Evolutionary conservation across 495 filamentous ascomycete genomes (phyloP).

Genomic region (Penicillium paradoxum): DNA sequence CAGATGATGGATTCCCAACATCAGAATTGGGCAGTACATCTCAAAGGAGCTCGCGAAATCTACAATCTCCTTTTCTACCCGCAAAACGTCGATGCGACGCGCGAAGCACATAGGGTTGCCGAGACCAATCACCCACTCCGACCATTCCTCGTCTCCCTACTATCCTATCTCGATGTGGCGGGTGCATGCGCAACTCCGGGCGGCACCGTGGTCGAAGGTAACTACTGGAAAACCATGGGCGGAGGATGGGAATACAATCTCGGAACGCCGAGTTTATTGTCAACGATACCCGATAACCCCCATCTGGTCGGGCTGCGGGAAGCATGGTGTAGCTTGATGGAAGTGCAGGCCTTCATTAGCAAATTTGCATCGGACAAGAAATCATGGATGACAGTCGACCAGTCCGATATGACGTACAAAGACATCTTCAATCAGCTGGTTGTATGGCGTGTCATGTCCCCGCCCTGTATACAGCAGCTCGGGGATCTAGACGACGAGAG

Average conservation of each 20-base stretch:
- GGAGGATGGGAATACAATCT: conserved; percentile 43
- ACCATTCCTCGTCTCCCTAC: conserved; percentile 36
- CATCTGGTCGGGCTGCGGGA: conserved; percentile 31
- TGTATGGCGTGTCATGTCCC: conserved; percentile 33
- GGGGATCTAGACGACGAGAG: conserved; percentile 32
- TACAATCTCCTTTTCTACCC: conserved; percentile 36
- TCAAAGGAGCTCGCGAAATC: conserved; percentile 40
- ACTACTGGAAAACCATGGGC: conserved; percentile 37
- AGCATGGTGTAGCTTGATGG: conserved; percentile 40
- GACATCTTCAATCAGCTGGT: conserved; percentile 30
- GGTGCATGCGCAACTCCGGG: conserved; percentile 39
- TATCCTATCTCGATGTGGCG: conserved; percentile 40
- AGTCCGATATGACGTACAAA: conserved; percentile 33
- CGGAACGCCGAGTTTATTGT: conserved; percentile 30
- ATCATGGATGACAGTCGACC: conserved; percentile 25
- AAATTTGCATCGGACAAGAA: conserved; percentile 35
- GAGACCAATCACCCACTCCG: conserved; percentile 38
- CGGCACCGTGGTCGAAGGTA: conserved; percentile 36
- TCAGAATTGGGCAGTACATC: conserved; percentile 38
- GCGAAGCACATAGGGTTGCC: conserved; percentile 29
- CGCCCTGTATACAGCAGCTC: conserved; percentile 27
- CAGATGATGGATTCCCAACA: conserved; percentile 46
- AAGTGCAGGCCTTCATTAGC: conserved; percentile 36
- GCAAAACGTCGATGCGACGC: conserved; percentile 18
- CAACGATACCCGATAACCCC: conserved; percentile 22